Base-by-base conservation (phyloP, 768 basidiomycete genomes). In the Candolleomyces aberdarensis region DNA sequence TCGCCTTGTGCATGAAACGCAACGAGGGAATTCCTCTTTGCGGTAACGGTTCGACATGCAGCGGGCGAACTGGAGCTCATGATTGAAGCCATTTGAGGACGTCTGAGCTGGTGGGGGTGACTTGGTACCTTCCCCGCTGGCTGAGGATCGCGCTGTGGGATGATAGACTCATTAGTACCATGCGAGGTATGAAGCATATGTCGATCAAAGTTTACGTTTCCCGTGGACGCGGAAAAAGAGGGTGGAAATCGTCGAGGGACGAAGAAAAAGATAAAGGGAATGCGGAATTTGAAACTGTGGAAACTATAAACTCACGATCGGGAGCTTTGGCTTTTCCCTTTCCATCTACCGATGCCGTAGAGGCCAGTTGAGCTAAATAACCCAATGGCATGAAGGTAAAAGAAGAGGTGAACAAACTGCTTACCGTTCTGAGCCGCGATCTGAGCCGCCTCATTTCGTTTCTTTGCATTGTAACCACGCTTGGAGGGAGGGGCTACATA, bases 21-120 rank as follows among this genome's bases (percentile, higher is more conserved):
- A 93, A 14, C 88, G 86, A 44, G 91, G 88, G 72, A 92, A 90
- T 56, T 81, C 78, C 64, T 91, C 89, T 48, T 78, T 74, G 63
- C 83, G 83, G 70, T 92, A 92, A 52, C 88, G 82, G 66, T 85
- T 88, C 0, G 91, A 91, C 91, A 93, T 93, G 75, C 91, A 93
- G 5, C 91, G 83, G 2, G 90, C 87, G 62, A 85, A 86, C 61
- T 93, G 91, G 26, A 88, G 76, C 67, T 93, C 91, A 4, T 87
- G 31, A 85, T 47, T 83, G 77, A 43, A 85, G 73, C 15, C 17
- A 22, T 13, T 19, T 4, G 32, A 17, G 5, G 36, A 36, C 6
- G 36, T 11, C 11, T 36, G 36, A 36, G 36, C 36, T 2, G 36
- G 11, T 3, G 36, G 36, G 36, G 36, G 36, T 11, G 36, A 36